Conservation (phyloP, 148 eudicot genomes). For the Salicornia ramosissima region DNA sequence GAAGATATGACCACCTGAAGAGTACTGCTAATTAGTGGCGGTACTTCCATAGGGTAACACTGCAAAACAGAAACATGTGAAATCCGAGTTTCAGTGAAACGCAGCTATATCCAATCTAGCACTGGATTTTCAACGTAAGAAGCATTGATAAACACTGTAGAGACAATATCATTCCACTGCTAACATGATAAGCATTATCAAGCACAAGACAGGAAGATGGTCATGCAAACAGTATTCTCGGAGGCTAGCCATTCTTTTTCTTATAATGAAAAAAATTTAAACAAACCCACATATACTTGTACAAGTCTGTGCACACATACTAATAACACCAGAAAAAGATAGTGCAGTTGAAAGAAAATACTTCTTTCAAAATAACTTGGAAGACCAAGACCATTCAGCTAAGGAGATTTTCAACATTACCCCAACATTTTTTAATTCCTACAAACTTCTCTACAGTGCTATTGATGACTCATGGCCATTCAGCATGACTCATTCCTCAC, state of each 20-base stretch:
- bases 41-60: conserved; percentile 91
- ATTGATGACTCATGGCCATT: too few species aligned
- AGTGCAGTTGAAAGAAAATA: not conserved
- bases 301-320: too few species aligned
- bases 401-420: not conserved
- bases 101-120: not conserved
- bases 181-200: not conserved
- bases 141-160: not conserved
- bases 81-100: conserved; percentile 3
- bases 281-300: too few species aligned
- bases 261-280: not conserved
- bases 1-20: conserved; percentile 54
- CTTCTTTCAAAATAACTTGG: not conserved
- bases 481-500: too few species aligned
- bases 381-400: not conserved
- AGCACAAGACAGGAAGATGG: not conserved
- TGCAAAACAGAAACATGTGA: conserved; percentile 26
- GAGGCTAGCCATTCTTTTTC: not conserved
- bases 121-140: not conserved
- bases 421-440: too few species aligned
- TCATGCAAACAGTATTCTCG: not conserved
- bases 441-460: too few species aligned
- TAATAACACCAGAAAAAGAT: not conserved
- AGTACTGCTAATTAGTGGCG: conserved; percentile 77
- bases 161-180: not conserved